These are phyloP conservation scores for Jamesozyma rosinii DNA, from an alignment of 805 yeast species.

Conservation along the genomic window DNA sequence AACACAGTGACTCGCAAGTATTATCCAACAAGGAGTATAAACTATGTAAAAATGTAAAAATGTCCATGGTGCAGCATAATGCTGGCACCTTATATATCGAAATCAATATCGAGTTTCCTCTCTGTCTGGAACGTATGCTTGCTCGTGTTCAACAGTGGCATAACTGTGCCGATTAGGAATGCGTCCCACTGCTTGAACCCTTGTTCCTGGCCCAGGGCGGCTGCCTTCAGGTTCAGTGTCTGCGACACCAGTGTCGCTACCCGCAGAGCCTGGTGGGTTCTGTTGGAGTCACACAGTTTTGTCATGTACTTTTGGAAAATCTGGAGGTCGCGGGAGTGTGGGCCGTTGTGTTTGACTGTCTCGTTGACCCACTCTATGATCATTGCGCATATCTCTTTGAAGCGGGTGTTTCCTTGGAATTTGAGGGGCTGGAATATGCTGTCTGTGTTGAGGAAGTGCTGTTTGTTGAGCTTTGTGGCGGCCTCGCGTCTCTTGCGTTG, in stretches of 20 bases:
- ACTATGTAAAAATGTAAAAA: no score
- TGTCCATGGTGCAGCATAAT: no score
- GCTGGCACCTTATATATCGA: conserved; percentile 12
- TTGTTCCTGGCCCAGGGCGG: conserved; percentile 1
- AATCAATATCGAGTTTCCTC: conserved; percentile 19
- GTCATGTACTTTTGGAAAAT: conserved; percentile 31
- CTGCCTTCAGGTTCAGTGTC: conserved; percentile 13
- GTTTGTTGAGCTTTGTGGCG: conserved; percentile 5
- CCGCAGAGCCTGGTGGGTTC: conserved; percentile 19
- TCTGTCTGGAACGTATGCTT: conserved; percentile 18
- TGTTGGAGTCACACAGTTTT: conserved; percentile 23
- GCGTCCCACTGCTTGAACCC: conserved; percentile 29
- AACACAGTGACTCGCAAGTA: no score
- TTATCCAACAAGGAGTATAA: no score
- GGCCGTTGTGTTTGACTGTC: conserved; percentile 28
- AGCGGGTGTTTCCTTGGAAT: conserved; percentile 30
- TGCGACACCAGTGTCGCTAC: conserved; percentile 18
- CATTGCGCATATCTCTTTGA: conserved; percentile 30
- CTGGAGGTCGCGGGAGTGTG: conserved; percentile 34
- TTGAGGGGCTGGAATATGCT: conserved; percentile 23
- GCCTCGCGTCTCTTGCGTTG: conserved; percentile 11
- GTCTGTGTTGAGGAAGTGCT: conserved; percentile 16
- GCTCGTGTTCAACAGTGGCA: conserved; percentile 22
- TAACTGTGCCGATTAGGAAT: conserved; percentile 16
- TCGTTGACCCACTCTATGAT: conserved; percentile 33